Percentiles rank a stretch among this genome's conserved stretches.
These are phyloP conservation scores for Quercus berberidifolia DNA, from an alignment of 306 rosid species.

Conservation along the genomic window DNA sequence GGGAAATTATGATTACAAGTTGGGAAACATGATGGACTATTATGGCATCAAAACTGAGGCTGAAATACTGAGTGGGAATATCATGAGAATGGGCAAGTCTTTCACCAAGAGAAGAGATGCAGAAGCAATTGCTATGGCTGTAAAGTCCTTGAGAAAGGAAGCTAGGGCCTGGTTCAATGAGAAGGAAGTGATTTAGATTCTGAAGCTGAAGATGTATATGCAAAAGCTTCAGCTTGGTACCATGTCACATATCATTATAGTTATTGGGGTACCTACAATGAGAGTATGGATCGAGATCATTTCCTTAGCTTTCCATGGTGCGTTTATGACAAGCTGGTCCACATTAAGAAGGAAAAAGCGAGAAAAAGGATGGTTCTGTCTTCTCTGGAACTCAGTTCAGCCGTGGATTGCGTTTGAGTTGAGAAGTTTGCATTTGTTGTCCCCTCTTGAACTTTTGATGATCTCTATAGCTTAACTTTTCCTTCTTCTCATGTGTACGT, in stretches of 20 bases:
- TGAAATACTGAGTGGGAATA: constrained; percentile 65
- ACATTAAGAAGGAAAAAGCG: constrained; percentile 47
- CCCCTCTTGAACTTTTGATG: not conserved
- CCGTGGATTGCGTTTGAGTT: constrained; percentile 11
- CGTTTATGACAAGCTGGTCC: constrained; percentile 47
- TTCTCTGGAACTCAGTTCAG: constrained; percentile 18
- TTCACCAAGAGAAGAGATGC: constrained; percentile 51
- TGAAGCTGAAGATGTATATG: constrained; percentile 27
- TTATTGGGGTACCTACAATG: constrained; percentile 58
- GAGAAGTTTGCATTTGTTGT: not conserved
- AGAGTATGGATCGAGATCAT: constrained; percentile 47
- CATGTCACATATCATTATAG: constrained; percentile 64
- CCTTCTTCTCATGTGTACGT: not conserved
- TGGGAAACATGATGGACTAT: constrained; percentile 65
- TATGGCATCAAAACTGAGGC: constrained; percentile 79
- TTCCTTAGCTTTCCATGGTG: constrained; percentile 74
- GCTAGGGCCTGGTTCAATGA: constrained; percentile 67
- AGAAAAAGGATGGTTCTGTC: constrained; percentile 11
- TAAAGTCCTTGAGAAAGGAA: constrained; percentile 63
- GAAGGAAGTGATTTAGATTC: constrained; percentile 27
- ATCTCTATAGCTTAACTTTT: not conserved
- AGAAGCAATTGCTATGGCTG: constrained; percentile 53
- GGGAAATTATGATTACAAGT: constrained; percentile 55
- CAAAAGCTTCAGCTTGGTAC: constrained; percentile 83
- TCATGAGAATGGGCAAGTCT: constrained; percentile 54